Base-by-base conservation (phyloP, 225 moss, liverwort and hornwort species). In the Pleurozium schreberi region DNA sequence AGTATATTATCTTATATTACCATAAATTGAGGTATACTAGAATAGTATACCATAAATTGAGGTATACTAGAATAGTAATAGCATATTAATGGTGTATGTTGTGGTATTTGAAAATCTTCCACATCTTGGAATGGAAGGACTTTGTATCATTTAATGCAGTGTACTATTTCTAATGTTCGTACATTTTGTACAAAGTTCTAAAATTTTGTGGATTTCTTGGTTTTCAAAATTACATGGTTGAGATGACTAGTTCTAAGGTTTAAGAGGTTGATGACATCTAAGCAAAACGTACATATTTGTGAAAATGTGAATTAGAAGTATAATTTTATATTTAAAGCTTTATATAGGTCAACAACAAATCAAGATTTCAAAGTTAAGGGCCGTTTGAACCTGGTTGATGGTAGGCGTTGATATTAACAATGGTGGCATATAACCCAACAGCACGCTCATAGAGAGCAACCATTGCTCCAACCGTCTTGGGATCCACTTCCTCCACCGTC, bases 381-480 rank as follows among this genome's bases (percentile, higher is more conserved):
- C 43, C 20, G 58, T 85, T 66, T 82, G 90, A 80, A 96, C 96
- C 96, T 87, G 96, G 97, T 88, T 97, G 97, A 93, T 97, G 97
- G 83, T 97, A 97, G 57, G 97, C 97, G 87, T 97, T 97, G 50
- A 97, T 93, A 82, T 97, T 93, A 63, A 97, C 90, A 70, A 97
- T 89, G 84, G 90, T 93, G 77, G 97, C 97, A 90, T 97, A 97
- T 6, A 97, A 91, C 61, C 97, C 97, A 68, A 97, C 96, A 87
- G 96, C 97, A 88, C 97, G 92, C 95, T 97, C 97, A 84, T 96
- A 97, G 75, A 97, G 90, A 70, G 97, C 97, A 84, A 97, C 95
- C 84, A 97, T 95, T 73, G 93, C 95, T 69, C 96, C 97, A 61
- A 97, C 93, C 49, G 96, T 95, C 83, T 62, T 86, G 30, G 97